Evolutionary conservation across 1,284 basidiomycete species (phyloP), one percentile per base, ranked within the genome.

Genomic region (Sutorius eximius): DNA sequence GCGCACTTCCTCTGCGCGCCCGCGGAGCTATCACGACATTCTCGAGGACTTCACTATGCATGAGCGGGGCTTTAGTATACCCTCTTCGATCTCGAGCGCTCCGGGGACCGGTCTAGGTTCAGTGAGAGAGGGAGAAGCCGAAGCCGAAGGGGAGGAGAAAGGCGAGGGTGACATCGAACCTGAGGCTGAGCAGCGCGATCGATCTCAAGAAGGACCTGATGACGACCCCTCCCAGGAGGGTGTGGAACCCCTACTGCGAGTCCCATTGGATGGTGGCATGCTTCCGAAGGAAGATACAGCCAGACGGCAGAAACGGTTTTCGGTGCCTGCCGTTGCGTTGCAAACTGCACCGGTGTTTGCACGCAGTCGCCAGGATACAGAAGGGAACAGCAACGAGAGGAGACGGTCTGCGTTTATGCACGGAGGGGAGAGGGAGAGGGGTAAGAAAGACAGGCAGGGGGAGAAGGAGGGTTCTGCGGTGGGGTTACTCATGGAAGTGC

Each of bases 281-380:
- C 27, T 22, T 33, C 43, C 64, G 15, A 62, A 54, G 59, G 88
- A 88, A 64, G 79, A 86, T 59, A 88, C 86, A 0, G 78, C 78
- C 45, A 73, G 85, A 59, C 70, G 81, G 61, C 76, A 76, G 61
- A 87, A 89, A 65, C 78, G 88, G 33, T 89, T 89, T 63, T 90
- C 88, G 43, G 61, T 87, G 54, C 87, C 88, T 51, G 86, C 86
- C 12, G 75, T 91, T 37, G 87, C 85, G 36, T 60, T 91, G 66
- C 87, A 90, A 61, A 83, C 84, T 36, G 82, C 82, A 33, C 81
- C 80, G n/a, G 87, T 91, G 10, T 86, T 84, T 43, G 78, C 85
- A 22, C 77, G 81, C 15, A 79, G 81, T 1, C 59, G 68, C 3
- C 56, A 58, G 40, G 54, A 59, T 22, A 12, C 24, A 29, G 55